These are phyloP conservation scores for Naematelia aurantialba DNA, from an alignment of 768 basidiomycete species.

Conservation along the genomic window DNA sequence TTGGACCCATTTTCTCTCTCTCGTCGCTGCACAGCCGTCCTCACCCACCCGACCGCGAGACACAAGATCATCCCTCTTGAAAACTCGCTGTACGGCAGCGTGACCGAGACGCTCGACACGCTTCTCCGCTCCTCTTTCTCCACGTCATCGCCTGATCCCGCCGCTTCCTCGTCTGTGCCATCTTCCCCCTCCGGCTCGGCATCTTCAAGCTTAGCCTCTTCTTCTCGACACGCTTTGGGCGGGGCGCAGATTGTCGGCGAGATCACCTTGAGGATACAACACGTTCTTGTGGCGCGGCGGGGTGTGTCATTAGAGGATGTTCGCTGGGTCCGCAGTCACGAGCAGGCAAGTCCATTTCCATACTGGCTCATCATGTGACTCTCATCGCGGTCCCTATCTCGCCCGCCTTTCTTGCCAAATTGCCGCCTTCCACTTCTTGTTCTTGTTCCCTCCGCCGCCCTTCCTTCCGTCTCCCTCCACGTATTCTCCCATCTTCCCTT, in stretches of 20 bases:
- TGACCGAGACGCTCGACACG: constrained; percentile 41
- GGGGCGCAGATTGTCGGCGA: constrained; percentile 25
- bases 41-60: neutral
- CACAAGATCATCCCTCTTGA: constrained; percentile 40
- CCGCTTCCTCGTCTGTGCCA: too few species aligned
- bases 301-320: constrained; percentile 37
- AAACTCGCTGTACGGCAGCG: constrained; percentile 47
- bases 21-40: neutral
- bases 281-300: constrained; percentile 35
- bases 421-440: too few species aligned
- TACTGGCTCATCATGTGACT: neutral
- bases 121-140: constrained; percentile 15
- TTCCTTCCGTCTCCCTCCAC: constrained; percentile 1
- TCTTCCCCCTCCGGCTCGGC: neutral
- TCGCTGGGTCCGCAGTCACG: constrained; percentile 44
- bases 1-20: neutral
- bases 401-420: too few species aligned
- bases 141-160: neutral
- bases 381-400: too few species aligned
- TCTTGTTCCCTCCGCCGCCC: neutral
- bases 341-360: constrained; percentile 36
- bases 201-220: neutral
- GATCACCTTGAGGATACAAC: constrained; percentile 33
- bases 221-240: neutral
- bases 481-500: too few species aligned